A percentile compares a stretch with the other conserved stretches of the same genome.
These are phyloP conservation scores for Pistacia vera DNA, from an alignment of 345 rosid species.

Conservation along the genomic window DNA sequence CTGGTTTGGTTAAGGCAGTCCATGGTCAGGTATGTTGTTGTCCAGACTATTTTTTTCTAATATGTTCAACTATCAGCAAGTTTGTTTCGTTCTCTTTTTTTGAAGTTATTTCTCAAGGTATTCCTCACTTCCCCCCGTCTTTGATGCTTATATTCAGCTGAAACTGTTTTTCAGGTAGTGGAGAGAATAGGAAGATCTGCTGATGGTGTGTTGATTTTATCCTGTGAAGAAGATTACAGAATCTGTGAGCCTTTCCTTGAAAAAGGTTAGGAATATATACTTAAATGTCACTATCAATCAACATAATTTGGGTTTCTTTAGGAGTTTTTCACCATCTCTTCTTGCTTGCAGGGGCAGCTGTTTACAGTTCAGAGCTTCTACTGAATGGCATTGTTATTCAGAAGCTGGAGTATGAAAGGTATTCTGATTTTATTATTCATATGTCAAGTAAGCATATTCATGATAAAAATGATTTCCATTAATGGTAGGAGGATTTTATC, in stretches of 20 bases:
- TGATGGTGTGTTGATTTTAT: constrained; percentile 70
- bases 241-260: constrained; percentile 68
- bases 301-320: neutral
- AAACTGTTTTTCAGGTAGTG: constrained; percentile 49
- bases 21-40: constrained; percentile 59
- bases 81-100: neutral
- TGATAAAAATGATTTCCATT: neutral
- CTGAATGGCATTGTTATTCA: constrained; percentile 88
- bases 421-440: neutral
- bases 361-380: constrained; percentile 84
- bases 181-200: constrained; percentile 80
- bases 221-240: constrained; percentile 78
- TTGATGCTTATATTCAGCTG: constrained; percentile 23
- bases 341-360: constrained; percentile 58
- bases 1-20: constrained; percentile 63
- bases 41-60: neutral
- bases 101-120: neutral
- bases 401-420: constrained; percentile 90
- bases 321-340: constrained; percentile 1
- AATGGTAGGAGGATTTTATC: neutral
- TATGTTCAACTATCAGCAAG: neutral
- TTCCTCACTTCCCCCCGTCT: neutral
- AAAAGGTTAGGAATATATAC: constrained; percentile 48
- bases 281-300: neutral
- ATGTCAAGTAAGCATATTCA: neutral